Evolutionary conservation across 2,329 filamentous ascomycete species (phyloP), one percentile per base, ranked within the genome.

Genomic region (Cadophora sp.): DNA sequence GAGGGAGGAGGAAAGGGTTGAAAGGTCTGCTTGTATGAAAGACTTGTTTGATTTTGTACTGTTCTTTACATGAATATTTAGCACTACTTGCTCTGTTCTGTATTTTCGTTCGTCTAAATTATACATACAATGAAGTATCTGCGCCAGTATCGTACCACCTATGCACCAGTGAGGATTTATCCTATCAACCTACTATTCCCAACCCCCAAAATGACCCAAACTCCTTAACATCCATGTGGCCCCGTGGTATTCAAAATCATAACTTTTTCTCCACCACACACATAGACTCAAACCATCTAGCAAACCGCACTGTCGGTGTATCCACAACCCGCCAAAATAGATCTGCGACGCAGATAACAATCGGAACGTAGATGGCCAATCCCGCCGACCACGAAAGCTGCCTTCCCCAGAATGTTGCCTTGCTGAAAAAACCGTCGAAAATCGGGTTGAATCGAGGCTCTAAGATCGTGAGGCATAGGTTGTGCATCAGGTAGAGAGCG

Each of bases 261-360:
- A 22, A 22, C 53, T 67, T 71, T 59, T 72, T 73, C 27, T 71
- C 71, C 4, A 68, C 63, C 20, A 73, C 62, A 55, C 74, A 76
- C 47, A 72, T 74, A 7, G 45, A 64, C 58, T 76, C 84, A 30
- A 86, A 67, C 80, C 83, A 84, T 51, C 81, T 78, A 3, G 84
- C 81, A 70, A 87, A 81, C 59, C 79, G 80, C 8, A 86, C 79
- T 73, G 82, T 80, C 1, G 82, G 82, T 3, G 79, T 76, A 75
- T 89, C 87, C 6, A 89, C 80, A 1, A 77, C 77, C 33, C 86
- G 80, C 84, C 85, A 88, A 72, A 88, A 89, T 3, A 89, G 65
- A 75, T 89, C 87, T 1, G 84, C 83, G 5, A 81, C 79, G 82
- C 85, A 89, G 14, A 77, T 65, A n/a, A 74, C 72, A 6, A 89